phyloP scores from a whole-genome alignment of 2,329 filamentous ascomycete species.

The Amylocarpus encephaloides region DNA sequence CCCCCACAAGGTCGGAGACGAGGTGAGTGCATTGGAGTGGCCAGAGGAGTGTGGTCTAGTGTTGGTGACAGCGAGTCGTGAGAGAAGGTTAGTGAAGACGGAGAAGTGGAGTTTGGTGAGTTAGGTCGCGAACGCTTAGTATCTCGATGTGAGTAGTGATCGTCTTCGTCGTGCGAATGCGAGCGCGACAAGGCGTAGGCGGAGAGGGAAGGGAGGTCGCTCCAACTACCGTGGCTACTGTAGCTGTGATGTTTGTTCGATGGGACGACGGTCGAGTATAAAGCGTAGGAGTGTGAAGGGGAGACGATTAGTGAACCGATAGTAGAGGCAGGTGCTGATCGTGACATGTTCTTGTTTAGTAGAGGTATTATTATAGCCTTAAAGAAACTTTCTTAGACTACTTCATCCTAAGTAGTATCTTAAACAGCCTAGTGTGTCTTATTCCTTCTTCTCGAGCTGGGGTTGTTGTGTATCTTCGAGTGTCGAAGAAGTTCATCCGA shows the following conservation, averaged over 20 bases:
- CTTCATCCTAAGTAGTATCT: slow-evolving; percentile 41
- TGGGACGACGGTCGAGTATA: slow-evolving; percentile 48
- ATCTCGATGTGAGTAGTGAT: slow-evolving; percentile 66
- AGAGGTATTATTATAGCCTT: slow-evolving; percentile 38
- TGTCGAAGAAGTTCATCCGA: slow-evolving; percentile 95
- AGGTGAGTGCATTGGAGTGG: slow-evolving; percentile 90
- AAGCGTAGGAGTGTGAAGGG: slow-evolving; percentile 83
- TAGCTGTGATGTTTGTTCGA: slow-evolving; percentile 39
- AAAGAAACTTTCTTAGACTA: slow-evolving; percentile 44
- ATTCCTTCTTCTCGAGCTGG: slow-evolving; percentile 89
- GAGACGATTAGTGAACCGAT: slow-evolving; percentile 93
- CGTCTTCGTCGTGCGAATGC: slow-evolving; percentile 75
- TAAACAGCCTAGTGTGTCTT: slow-evolving; percentile 66
- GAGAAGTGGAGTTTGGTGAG: slow-evolving; percentile 91
- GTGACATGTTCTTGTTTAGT: slow-evolving; percentile 48
- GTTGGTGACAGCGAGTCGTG: slow-evolving; percentile 94
- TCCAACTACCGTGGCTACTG: slow-evolving; percentile 41
- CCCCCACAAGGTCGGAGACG: slow-evolving; percentile 68
- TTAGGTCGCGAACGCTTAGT: slow-evolving; percentile 88
- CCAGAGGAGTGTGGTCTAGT: slow-evolving; percentile 91
- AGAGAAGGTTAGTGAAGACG: slow-evolving; percentile 92
- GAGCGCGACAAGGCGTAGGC: slow-evolving; percentile 93
- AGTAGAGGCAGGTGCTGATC: slow-evolving; percentile 81
- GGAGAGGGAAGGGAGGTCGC: slow-evolving; percentile 47
- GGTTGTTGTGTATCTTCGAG: slow-evolving; percentile 98